Base-by-base conservation (phyloP, 2,329 filamentous ascomycete species). In the Ophiostoma ips region DNA sequence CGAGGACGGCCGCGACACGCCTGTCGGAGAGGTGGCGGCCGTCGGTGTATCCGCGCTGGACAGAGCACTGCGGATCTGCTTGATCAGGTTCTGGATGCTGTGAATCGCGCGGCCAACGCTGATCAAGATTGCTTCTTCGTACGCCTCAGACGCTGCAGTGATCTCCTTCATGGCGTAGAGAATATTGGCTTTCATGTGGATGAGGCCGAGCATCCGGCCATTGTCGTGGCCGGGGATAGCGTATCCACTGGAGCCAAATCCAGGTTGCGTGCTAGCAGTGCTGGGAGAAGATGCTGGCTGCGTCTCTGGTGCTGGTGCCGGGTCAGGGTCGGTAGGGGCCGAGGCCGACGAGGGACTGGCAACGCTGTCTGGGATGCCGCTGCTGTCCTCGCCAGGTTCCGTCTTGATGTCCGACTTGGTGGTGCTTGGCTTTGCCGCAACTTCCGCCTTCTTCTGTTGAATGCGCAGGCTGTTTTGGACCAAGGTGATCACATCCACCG, bases 151-250 rank as follows among this genome's bases (percentile, higher is more conserved):
- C 38, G 92, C 92, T 37, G 75, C 78, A 36, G 75, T 71, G 55
- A 92, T 84, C 56, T 95, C 83, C 43, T 90, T 90, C 30, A 94
- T 69, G 24, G 86, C 81, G 65, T 98, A 98, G 2, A 96, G 73
- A 83, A 96, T 94, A 55, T 96, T 96, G n/a, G 90, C 92, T 65
- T 96, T 98, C 18, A 90, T 89, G 66, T 98, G 92, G 37, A 96
- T 81, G 15, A 98, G 73, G n/a, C 88, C 85, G 41, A 98, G 75
- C 60, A 98, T 87, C 53, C 92, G 79, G 9, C 90, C 92, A 62
- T 95, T 96, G 57, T 98, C 92, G 40, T 76, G 79, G 2, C 83
- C 88, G 5, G 88, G 77, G 40, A 98, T 81, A 13, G 80, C 77
- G 63, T 94, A 96, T 15, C 88, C 89, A 63, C 86, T 92, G 4